Base-by-base conservation (phyloP, 2,329 filamentous ascomycete species). In the Beauveria varroae region DNA sequence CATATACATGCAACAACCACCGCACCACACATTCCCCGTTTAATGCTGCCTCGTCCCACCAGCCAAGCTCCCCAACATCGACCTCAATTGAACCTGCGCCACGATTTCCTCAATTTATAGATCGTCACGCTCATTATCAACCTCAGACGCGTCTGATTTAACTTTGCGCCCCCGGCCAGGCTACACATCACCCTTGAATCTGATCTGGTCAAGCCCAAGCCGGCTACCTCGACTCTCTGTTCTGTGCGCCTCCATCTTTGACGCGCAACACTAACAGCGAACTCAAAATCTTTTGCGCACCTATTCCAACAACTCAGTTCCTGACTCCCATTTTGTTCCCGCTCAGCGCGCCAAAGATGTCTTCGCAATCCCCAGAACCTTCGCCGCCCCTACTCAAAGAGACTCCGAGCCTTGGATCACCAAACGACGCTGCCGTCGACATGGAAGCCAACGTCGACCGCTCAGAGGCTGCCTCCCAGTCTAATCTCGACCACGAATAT, bases 401-500 rank as follows among this genome's bases (percentile, higher is more conserved):
- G 6, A 24, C 18, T 8, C 30, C 41, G 37, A 52, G 28, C 22
- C 50, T 55, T n/a, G 10, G 4, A 24, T 34, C 30, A 2, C 58
- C 51, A 61, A 60, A 34, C 18, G 65, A 69, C 44, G 20, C 61
- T 43, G 64, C 66, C 28, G 62, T 67, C 40, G 74, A 76, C 57
- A 54, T 75, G 46, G 74, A 76, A 64, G 67, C 67, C 62, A 68
- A 69, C 30, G 66, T 68, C 30, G 69, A 66, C 40, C 67, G 65
- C 52, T 58, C 63, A 52, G 71, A 73, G 34, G 61, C 67, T n/a
- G 59, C 67, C 40, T 69, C 69, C 60, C 67, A 67, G 57, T 67
- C 73, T 24, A 76, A 76, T 64, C 67, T 77, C 61, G 75, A 76
- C 37, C 74, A 75, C 64, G 78, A 79, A 70, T 79, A 79, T 68